Conservation (phyloP, 768 basidiomycete genomes). For the Lanmaoa pseudosensibilis region DNA sequence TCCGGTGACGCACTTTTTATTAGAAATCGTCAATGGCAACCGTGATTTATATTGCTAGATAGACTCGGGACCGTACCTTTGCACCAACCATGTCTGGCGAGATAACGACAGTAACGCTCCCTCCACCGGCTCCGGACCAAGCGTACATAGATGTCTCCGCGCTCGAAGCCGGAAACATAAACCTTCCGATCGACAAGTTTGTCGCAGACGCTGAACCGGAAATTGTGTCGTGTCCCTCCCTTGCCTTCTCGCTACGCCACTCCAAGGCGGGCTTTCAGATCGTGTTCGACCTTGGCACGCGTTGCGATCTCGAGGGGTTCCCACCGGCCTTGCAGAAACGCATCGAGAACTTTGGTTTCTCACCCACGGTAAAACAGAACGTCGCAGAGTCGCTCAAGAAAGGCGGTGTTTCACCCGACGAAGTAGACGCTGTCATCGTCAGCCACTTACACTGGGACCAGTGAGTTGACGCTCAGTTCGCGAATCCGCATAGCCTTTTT, state of each 20-base stretch:
- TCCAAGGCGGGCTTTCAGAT: slow-evolving; percentile 39
- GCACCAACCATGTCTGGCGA: background rate
- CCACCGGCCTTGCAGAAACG: slow-evolving; percentile 34
- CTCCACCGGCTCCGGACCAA: slow-evolving; percentile 36
- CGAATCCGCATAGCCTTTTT: background rate
- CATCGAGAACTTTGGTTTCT: slow-evolving; percentile 10
- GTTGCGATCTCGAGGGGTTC: slow-evolving; percentile 45
- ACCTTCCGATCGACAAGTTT: slow-evolving; percentile 38
- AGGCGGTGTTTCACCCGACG: slow-evolving; percentile 46
- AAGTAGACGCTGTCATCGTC: slow-evolving; percentile 46
- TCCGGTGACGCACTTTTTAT: background rate
- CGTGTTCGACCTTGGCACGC: slow-evolving; percentile 58
- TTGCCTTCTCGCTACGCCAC: slow-evolving; percentile 55
- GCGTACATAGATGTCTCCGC: slow-evolving; percentile 56
- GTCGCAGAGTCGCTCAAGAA: slow-evolving; percentile 49
- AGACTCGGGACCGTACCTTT: background rate
- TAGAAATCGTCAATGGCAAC: background rate
- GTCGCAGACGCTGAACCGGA: slow-evolving; percentile 36
- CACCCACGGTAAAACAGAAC: slow-evolving; percentile 30
- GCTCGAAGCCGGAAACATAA: slow-evolving; percentile 50
- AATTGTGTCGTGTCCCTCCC: slow-evolving; percentile 39
- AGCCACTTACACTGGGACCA: slow-evolving; percentile 59
- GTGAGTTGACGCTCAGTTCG: slow-evolving; percentile 7
- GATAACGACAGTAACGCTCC: slow-evolving; percentile 11
- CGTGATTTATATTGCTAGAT: background rate